Evolutionary conservation across 805 yeast genomes (phyloP).

Genomic region (Pichia nanzhaoensis): DNA sequence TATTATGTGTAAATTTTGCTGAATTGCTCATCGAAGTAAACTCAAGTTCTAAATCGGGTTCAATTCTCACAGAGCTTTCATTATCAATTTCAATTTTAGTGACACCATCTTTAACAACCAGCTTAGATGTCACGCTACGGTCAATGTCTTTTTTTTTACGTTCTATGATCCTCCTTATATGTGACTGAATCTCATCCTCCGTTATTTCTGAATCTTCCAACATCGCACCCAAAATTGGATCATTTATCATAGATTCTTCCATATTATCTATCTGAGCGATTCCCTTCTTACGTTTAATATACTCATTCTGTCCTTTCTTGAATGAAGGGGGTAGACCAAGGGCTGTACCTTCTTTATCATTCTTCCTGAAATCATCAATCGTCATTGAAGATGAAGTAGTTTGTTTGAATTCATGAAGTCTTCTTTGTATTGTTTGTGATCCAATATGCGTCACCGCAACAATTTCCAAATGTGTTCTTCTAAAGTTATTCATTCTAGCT

Average conservation of each 20-base stretch:
- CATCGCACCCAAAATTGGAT: slow-evolving; percentile 39
- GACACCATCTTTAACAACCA: slow-evolving; percentile 16
- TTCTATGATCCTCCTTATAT: slow-evolving; percentile 26
- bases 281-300: slow-evolving; percentile 27
- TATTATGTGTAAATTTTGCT: slow-evolving; percentile 14
- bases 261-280: slow-evolving; percentile 29
- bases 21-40: slow-evolving; percentile 9
- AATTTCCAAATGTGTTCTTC: slow-evolving; percentile 87
- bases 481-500: slow-evolving; percentile 91
- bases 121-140: slow-evolving; percentile 11
- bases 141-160: slow-evolving; percentile 22
- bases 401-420: slow-evolving; percentile 79
- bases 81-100: slow-evolving; percentile 6
- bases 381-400: slow-evolving; percentile 72
- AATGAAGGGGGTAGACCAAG: slow-evolving; percentile 73
- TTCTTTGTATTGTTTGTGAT: slow-evolving; percentile 83
- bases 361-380: slow-evolving; percentile 60
- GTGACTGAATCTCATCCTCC: slow-evolving; percentile 37
- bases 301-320: slow-evolving; percentile 50
- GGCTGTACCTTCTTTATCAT: slow-evolving; percentile 37
- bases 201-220: slow-evolving; percentile 39
- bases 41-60: slow-evolving; percentile 7
- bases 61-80: slow-evolving; percentile 6
- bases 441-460: slow-evolving; percentile 95
- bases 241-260: slow-evolving; percentile 34